These are phyloP conservation scores for Striga asiatica DNA, from an alignment of 257 asterid genomes.

Conservation along the genomic window DNA sequence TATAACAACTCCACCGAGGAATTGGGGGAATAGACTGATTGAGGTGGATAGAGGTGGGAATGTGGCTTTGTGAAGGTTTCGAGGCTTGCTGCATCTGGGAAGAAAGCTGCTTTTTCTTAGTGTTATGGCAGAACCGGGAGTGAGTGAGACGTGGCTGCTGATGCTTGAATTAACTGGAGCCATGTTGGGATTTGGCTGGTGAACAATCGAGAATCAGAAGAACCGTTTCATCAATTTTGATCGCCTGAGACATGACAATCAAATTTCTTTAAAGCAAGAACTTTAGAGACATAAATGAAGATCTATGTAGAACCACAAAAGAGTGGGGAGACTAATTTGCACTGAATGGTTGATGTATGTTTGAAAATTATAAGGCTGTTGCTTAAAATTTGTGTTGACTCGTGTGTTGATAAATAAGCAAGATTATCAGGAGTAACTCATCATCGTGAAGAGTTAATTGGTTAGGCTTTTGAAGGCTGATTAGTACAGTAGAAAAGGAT, in stretches of 20 bases:
- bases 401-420: neutral
- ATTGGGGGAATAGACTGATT: conserved; percentile 64
- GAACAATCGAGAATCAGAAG: conserved; percentile 19
- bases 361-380: no score
- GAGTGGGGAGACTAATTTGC: neutral
- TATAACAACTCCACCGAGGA: conserved; percentile 34
- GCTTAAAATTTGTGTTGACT: no score
- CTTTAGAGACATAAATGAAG: neutral
- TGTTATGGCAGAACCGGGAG: conserved; percentile 29
- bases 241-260: conserved; percentile 23
- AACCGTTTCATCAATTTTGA: conserved; percentile 22
- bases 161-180: conserved; percentile 47
- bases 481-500: neutral
- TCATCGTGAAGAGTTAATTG: neutral
- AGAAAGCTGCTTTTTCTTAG: conserved; percentile 28
- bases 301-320: neutral
- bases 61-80: conserved; percentile 31
- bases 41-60: conserved; percentile 69
- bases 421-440: neutral
- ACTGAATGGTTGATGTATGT: no score
- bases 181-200: conserved; percentile 31
- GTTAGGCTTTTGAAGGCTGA: neutral
- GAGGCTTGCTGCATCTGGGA: conserved; percentile 35
- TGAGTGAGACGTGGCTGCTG: conserved; percentile 27
- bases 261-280: neutral